Percentiles rank a stretch among this genome's conserved stretches.
These are phyloP conservation scores for Calonectria crousiana DNA, from an alignment of 2,329 filamentous ascomycete genomes.

Conservation along the genomic window DNA sequence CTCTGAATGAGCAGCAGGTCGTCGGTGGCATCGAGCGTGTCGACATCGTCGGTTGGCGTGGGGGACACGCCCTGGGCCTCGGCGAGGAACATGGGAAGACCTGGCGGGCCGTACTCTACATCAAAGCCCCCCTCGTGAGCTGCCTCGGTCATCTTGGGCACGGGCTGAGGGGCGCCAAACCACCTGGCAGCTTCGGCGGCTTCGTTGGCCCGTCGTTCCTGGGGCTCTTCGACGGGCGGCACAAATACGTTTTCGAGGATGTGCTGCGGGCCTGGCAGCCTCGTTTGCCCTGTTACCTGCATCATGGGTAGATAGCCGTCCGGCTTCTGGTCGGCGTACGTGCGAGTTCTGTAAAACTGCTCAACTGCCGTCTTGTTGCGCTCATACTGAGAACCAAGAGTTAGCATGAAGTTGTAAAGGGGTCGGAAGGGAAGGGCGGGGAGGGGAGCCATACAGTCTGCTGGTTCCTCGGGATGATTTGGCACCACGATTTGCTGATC, in stretches of 20 bases:
- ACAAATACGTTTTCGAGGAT: slow-evolving; percentile 43
- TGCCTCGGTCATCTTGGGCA: slow-evolving; percentile 5
- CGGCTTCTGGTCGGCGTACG: slow-evolving; percentile 40
- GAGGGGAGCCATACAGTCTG: slow-evolving; percentile 38
- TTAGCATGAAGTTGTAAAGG: not conserved
- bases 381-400: slow-evolving; percentile 39
- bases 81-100: slow-evolving; percentile 44
- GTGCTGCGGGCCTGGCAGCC: slow-evolving; percentile 41
- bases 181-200: slow-evolving; percentile 39
- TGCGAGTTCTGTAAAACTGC: slow-evolving; percentile 48
- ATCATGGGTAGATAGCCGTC: slow-evolving; percentile 19
- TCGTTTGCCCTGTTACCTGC: slow-evolving; percentile 29
- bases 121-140: slow-evolving; percentile 30
- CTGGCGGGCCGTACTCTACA: slow-evolving; percentile 39
- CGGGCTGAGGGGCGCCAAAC: slow-evolving; percentile 24
- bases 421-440: too few species aligned
- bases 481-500: slow-evolving; percentile 49
- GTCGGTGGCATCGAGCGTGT: slow-evolving; percentile 39
- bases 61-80: slow-evolving; percentile 39
- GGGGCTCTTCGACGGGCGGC: slow-evolving; percentile 36
- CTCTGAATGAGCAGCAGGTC: slow-evolving; percentile 37
- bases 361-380: slow-evolving; percentile 46
- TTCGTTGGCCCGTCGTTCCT: slow-evolving; percentile 30
- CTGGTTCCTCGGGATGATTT: slow-evolving; percentile 44
- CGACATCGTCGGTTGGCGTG: slow-evolving; percentile 29